A percentile compares a stretch with the other conserved stretches of the same genome.
Conservation (phyloP, 495 filamentous ascomycete genomes). For the Penicillium antarcticum region DNA sequence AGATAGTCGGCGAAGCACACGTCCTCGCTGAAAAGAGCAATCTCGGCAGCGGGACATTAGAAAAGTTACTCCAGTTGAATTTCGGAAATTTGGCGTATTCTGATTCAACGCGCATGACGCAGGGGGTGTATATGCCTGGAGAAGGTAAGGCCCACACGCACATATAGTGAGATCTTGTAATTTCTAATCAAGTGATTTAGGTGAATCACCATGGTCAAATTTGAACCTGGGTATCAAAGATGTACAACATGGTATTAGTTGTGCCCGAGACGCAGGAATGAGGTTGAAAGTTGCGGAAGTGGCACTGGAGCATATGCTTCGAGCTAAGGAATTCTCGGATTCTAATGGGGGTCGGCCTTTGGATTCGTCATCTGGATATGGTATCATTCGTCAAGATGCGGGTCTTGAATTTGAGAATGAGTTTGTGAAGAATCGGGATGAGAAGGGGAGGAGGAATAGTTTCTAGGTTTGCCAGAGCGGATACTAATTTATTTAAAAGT, state of each 20-base stretch:
- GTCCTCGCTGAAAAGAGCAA: conserved; percentile 13
- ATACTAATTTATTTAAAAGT: too few relatives aligned
- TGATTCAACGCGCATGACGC: conserved; percentile 7
- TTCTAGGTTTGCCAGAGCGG: too few relatives aligned
- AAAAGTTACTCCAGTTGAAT: conserved; percentile 10
- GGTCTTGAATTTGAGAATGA: conserved; percentile 11
- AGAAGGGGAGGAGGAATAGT: not conserved
- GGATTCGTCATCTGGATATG: conserved; percentile 11
- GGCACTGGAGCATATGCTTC: conserved; percentile 4
- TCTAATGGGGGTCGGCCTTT: conserved; percentile 1
- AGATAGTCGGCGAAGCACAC: conserved; percentile 12
- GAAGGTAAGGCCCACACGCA: conserved; percentile 1
- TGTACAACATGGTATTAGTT: conserved; percentile 6
- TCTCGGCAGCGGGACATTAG: conserved; percentile 3
- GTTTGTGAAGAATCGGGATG: conserved; percentile 10
- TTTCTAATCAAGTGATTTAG: not conserved
- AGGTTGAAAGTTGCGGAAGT: conserved; percentile 10
- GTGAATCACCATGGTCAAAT: conserved; percentile 6
- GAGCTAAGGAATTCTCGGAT: conserved; percentile 7
- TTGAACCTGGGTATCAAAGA: conserved; percentile 12
- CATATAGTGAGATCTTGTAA: too few relatives aligned
- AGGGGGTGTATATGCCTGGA: conserved; percentile 6
- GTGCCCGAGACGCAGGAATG: not conserved
- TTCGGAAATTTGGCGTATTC: conserved; percentile 3
- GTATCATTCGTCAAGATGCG: conserved; percentile 9